Base-by-base conservation (phyloP, 352 stramenopile species). In the Pythium dissotocum region DNA sequence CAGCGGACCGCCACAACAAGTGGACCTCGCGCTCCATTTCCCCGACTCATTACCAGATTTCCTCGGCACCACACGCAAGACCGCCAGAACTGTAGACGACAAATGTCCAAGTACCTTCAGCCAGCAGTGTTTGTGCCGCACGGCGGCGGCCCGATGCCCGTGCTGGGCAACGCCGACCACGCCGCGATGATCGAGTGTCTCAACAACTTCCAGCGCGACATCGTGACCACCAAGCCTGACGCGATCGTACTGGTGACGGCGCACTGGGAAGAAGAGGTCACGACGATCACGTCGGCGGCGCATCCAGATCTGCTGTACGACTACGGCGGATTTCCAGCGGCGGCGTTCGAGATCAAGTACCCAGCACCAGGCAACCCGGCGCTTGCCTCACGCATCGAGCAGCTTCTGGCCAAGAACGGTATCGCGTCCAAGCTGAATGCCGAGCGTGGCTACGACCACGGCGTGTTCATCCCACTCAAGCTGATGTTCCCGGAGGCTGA, bases 381-480 rank as follows among this genome's bases (percentile, higher is more conserved):
- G 10, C 76, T 98, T 7, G 89, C 89, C 9, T 48, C 80, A 24
- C 60, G 72, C 58, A 88, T 98, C 48, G 71, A 91, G 36, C 44
- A 76, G 8, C 63, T 94, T 8, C 74, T 98, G 1, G 46, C 69
- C n/a, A 69, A 77, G 14, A 72, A 72, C 32, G 77, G 83, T 36
- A 83, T 97, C 30, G 61, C 66, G 26, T 75, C 75, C 16, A 72
- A 79, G 64, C 63, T 91, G 1, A 69, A 93, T 53, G 54, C 72
- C 3, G 68, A 82, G 14, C 78, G 91, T 24, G 89, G 88, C 7
- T 96, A 88, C 54, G 93, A 98, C 72, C 93, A 97, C 79, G 92
- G 93, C 12, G 78, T 95, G 5, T 98, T 97, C 67, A 79, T 98
- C 14, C 92, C 92, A 10, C 77, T 98, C 57, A 87, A 92, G 62